These are phyloP conservation scores for Phytophthora chlamydospora DNA, from an alignment of 352 stramenopile genomes.

Conservation along the genomic window DNA sequence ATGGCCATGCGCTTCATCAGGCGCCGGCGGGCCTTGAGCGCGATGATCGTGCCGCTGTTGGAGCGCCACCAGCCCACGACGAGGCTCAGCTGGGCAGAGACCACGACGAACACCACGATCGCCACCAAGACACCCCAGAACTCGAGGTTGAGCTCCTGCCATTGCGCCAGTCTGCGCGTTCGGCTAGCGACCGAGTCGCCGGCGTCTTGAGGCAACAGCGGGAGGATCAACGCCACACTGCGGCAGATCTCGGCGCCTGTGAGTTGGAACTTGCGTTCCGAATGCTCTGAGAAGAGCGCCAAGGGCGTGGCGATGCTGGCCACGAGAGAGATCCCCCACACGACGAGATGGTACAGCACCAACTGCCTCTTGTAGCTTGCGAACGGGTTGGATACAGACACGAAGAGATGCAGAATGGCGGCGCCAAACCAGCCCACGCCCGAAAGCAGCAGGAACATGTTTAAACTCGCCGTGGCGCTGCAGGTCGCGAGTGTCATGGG, in stretches of 20 bases:
- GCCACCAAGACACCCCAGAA: constrained; percentile 67
- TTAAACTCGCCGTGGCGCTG: constrained; percentile 41
- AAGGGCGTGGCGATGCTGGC: constrained; percentile 48
- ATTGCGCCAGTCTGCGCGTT: constrained; percentile 46
- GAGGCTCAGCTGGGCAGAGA: constrained; percentile 65
- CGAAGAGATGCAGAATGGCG: constrained; percentile 74
- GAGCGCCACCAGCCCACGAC: constrained; percentile 75
- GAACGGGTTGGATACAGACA: constrained; percentile 79
- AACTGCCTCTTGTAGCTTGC: constrained; percentile 73
- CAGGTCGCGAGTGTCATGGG: constrained; percentile 48
- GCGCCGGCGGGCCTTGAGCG: constrained; percentile 63
- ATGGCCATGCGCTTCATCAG: constrained; percentile 82
- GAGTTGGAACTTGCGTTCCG: constrained; percentile 50
- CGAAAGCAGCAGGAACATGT: constrained; percentile 68
- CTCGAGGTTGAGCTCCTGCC: constrained; percentile 61
- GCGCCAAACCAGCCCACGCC: constrained; percentile 74
- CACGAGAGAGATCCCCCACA: constrained; percentile 58
- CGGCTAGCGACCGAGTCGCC: constrained; percentile 3
- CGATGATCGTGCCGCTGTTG: constrained; percentile 79
- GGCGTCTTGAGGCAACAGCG: constrained; percentile 50
- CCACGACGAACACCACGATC: constrained; percentile 63
- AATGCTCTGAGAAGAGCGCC: constrained; percentile 44
- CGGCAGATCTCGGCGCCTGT: constrained; percentile 57
- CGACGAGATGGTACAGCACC: constrained; percentile 55
- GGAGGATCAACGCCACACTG: constrained; percentile 49